Evolutionary conservation across 768 basidiomycete genomes (phyloP).

Genomic region (Nidula microcarpa): DNA sequence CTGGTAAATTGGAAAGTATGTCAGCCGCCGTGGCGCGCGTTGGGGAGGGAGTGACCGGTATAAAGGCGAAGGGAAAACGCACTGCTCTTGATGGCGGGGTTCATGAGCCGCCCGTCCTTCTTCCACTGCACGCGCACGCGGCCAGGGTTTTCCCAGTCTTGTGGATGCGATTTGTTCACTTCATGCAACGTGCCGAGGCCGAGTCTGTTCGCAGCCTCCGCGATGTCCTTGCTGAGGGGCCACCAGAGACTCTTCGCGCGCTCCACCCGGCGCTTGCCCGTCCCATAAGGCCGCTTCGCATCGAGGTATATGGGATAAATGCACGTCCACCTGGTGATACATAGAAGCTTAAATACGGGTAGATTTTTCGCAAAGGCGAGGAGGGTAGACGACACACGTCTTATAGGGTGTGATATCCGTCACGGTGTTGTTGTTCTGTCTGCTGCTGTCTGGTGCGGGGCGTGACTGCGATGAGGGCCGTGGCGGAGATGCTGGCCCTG

Average conservation of each 20-base stretch:
- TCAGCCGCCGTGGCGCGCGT: no score
- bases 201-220: conserved; percentile 73
- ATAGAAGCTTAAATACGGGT: background rate
- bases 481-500: conserved; percentile 57
- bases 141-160: conserved; percentile 98
- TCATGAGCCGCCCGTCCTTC: conserved; percentile 67
- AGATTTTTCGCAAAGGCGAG: conserved; percentile 2
- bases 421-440: conserved; percentile 33
- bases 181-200: conserved; percentile 84
- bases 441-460: conserved; percentile 7
- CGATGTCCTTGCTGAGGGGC: conserved; percentile 93
- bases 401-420: conserved; percentile 84
- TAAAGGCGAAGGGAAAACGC: conserved; percentile 19
- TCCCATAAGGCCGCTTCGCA: conserved; percentile 85
- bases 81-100: conserved; percentile 76
- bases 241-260: conserved; percentile 86
- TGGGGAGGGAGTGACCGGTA: no score
- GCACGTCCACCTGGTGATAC: conserved; percentile 80
- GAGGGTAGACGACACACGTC: conserved; percentile 45
- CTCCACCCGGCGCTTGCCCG: conserved; percentile 78
- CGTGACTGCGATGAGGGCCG: conserved; percentile 10
- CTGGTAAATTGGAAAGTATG: conserved; percentile 27
- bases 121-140: conserved; percentile 92
- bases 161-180: conserved; percentile 86
- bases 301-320: conserved; percentile 98